These are phyloP conservation scores for Quercus bicolor DNA, from an alignment of 306 rosid species.

Conservation along the genomic window DNA sequence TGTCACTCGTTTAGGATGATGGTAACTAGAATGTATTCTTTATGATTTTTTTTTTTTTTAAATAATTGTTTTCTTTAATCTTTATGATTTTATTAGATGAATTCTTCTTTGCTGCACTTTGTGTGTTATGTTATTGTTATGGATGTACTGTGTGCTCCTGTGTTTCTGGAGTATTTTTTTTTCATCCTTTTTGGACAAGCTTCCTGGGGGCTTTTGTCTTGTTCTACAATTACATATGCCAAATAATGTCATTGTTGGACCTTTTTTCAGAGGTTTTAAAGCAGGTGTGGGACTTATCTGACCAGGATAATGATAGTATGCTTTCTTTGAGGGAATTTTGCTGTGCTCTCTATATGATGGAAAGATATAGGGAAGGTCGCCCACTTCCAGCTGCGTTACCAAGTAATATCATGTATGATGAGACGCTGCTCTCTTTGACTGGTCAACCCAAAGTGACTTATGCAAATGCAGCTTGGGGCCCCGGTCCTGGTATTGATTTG, in stretches of 20 bases:
- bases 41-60: too few relatives aligned
- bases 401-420: slow-evolving; percentile 61
- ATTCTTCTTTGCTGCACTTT: neutral
- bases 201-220: slow-evolving; percentile 17
- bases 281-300: slow-evolving; percentile 98
- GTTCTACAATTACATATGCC: slow-evolving; percentile 13
- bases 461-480: slow-evolving; percentile 73
- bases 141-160: neutral
- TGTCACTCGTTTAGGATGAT: neutral
- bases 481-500: slow-evolving; percentile 44
- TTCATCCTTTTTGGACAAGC: slow-evolving; percentile 19
- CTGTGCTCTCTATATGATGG: slow-evolving; percentile 93
- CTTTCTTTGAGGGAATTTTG: slow-evolving; percentile 94
- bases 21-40: neutral
- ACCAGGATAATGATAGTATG: slow-evolving; percentile 97
- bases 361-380: slow-evolving; percentile 86
- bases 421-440: slow-evolving; percentile 69
- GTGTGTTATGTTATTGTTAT: slow-evolving; percentile 2
- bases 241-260: slow-evolving; percentile 23
- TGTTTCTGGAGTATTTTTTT: neutral
- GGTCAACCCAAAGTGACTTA: slow-evolving; percentile 61
- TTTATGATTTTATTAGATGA: neutral
- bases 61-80: neutral
- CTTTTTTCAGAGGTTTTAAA: slow-evolving; percentile 77
- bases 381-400: slow-evolving; percentile 81